phyloP scores from a whole-genome alignment of 2,329 filamentous ascomycete species.

The Chaetomiaceae sp. region DNA sequence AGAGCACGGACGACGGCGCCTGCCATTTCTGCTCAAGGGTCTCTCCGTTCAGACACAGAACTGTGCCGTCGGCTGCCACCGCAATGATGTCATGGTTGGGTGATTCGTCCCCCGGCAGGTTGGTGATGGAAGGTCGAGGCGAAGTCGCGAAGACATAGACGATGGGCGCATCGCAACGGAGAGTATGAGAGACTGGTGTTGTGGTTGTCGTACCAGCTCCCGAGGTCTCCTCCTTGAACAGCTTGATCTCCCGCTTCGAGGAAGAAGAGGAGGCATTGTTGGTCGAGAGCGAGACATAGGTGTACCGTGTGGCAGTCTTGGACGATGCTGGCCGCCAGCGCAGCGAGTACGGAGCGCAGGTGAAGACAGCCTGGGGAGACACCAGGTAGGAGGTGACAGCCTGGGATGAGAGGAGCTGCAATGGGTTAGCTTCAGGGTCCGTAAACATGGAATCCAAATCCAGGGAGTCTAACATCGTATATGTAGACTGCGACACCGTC shows the following conservation, averaged over 20 bases:
- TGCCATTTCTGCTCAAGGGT: slow-evolving; percentile 45
- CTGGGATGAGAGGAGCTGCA: slow-evolving; percentile 55
- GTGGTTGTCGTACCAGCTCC: slow-evolving; percentile 49
- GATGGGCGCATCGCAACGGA: slow-evolving; percentile 39
- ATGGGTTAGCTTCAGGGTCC: slow-evolving; percentile 19
- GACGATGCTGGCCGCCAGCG: slow-evolving; percentile 45
- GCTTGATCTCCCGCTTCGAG: slow-evolving; percentile 46
- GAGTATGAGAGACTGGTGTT: slow-evolving; percentile 41
- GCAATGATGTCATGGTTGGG: slow-evolving; percentile 45
- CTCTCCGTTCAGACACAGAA: slow-evolving; percentile 57
- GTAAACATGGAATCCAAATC: background rate
- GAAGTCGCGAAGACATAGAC: slow-evolving; percentile 39
- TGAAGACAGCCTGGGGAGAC: slow-evolving; percentile 59
- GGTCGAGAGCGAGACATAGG: slow-evolving; percentile 50
- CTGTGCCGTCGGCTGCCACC: slow-evolving; percentile 56
- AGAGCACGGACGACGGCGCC: slow-evolving; percentile 39
- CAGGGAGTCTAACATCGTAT: slow-evolving; percentile 50
- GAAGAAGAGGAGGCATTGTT: slow-evolving; percentile 36
- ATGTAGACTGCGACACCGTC: slow-evolving; percentile 62
- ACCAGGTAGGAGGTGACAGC: slow-evolving; percentile 64
- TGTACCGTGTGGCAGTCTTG: slow-evolving; percentile 51
- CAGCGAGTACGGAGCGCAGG: slow-evolving; percentile 56
- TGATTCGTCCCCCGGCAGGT: slow-evolving; percentile 22
- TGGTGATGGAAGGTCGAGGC: slow-evolving; percentile 16
- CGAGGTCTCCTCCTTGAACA: slow-evolving; percentile 55